Evolutionary conservation across 805 yeast species (phyloP).

Genomic region (Spathaspora arborariae): DNA sequence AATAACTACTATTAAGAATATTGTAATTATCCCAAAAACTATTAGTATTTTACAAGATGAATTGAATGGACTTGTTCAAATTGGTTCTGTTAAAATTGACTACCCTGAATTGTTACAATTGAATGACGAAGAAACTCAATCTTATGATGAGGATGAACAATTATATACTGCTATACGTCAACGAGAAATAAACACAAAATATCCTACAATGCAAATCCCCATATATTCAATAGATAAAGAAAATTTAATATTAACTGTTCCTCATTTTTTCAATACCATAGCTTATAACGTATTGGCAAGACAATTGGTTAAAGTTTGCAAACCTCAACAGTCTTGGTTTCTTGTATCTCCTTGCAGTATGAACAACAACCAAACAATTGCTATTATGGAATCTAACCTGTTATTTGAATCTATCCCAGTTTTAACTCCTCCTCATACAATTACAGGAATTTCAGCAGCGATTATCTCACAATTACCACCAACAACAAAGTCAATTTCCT

Average conservation of each 20-base stretch:
- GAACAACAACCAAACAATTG: constrained; percentile 25
- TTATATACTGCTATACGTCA: constrained; percentile 35
- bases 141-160: constrained; percentile 39
- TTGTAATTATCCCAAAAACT: constrained; percentile 28
- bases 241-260: constrained; percentile 21
- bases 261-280: constrained; percentile 35
- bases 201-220: constrained; percentile 20
- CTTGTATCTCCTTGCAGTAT: constrained; percentile 35
- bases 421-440: constrained; percentile 57
- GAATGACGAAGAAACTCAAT: constrained; percentile 7
- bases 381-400: not conserved
- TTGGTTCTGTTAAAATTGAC: constrained; percentile 9
- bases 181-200: constrained; percentile 19
- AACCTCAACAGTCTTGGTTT: constrained; percentile 21
- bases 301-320: constrained; percentile 14
- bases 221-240: constrained; percentile 11
- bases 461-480: constrained; percentile 23
- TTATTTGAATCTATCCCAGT: constrained; percentile 15
- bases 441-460: constrained; percentile 57
- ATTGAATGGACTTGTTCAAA: not conserved
- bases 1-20: constrained; percentile 13
- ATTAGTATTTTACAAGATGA: constrained; percentile 12
- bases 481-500: constrained; percentile 6
- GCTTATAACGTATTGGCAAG: constrained; percentile 27
- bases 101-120: constrained; percentile 9